A percentile compares a stretch with the other conserved stretches of the same genome.
phyloP scores from a whole-genome alignment of 306 rosid species.

The Fragaria ananassa region DNA sequence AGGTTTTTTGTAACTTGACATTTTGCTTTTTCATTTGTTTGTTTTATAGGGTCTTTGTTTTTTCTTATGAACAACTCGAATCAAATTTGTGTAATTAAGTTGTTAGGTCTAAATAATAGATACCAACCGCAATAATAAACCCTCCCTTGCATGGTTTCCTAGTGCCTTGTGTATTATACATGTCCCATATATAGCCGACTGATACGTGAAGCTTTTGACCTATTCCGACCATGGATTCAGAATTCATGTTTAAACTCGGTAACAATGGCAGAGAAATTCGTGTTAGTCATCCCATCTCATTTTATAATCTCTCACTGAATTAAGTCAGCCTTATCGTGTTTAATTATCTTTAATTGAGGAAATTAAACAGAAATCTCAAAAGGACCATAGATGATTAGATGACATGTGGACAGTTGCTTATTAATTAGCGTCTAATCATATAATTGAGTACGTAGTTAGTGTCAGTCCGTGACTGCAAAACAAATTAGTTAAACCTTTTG shows the following conservation, averaged over 20 bases:
- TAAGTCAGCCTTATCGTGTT: neutral
- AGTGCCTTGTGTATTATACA: neutral
- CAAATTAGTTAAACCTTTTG: neutral
- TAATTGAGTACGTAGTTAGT: neutral
- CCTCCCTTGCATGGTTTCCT: neutral
- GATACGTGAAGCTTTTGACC: slow-evolving; percentile 14
- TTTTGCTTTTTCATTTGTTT: neutral
- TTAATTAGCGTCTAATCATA: neutral
- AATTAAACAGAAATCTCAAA: neutral
- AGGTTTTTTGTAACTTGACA: neutral
- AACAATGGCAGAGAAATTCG: neutral
- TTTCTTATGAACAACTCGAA: neutral
- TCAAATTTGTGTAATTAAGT: neutral
- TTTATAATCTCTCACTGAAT: neutral
- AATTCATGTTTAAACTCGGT: no score
- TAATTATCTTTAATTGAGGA: no score
- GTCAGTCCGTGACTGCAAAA: neutral
- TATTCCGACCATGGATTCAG: neutral
- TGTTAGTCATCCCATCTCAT: neutral
- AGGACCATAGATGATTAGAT: neutral
- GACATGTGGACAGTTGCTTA: slow-evolving; percentile 1
- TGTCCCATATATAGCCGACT: neutral
- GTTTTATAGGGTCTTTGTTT: neutral
- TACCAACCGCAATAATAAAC: neutral
- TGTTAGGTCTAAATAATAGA: neutral